A percentile compares a stretch with the other conserved stretches of the same genome.
phyloP scores from a whole-genome alignment of 306 rosid species.

The Quercus agrifolia region DNA sequence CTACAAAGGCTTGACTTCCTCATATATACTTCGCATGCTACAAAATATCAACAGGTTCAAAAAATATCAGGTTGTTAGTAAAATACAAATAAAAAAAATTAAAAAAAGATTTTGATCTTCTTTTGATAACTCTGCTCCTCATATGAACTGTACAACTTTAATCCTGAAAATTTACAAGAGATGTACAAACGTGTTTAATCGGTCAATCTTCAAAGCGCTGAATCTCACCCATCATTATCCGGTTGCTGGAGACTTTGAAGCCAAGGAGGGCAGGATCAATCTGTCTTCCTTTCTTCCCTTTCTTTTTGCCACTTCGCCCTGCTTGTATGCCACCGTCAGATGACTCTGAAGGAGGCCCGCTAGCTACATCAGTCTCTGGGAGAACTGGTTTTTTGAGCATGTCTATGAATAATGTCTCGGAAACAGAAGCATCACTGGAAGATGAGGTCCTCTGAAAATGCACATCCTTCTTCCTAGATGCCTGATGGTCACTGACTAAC shows the following conservation, averaged over 20 bases:
- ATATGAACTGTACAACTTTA: slow-evolving; percentile 38
- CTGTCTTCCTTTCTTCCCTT: slow-evolving; percentile 77
- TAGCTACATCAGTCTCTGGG: slow-evolving; percentile 40
- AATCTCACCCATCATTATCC: slow-evolving; percentile 78
- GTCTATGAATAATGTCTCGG: slow-evolving; percentile 70
- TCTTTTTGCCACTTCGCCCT: slow-evolving; percentile 59
- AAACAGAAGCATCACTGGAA: slow-evolving; percentile 47
- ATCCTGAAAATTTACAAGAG: slow-evolving; percentile 13
- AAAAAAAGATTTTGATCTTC: no score
- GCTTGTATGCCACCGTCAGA: slow-evolving; percentile 44
- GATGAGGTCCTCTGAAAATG: slow-evolving; percentile 52
- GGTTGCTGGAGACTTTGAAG: slow-evolving; percentile 67
- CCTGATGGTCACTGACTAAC: slow-evolving; percentile 32
- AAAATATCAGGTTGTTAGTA: no score
- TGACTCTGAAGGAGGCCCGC: slow-evolving; percentile 35
- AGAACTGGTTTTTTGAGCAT: slow-evolving; percentile 58
- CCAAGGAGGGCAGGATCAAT: slow-evolving; percentile 79
- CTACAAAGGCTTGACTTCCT: no score
- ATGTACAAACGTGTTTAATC: slow-evolving; percentile 25
- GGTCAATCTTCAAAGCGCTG: slow-evolving; percentile 59
- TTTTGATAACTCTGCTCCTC: slow-evolving; percentile 25
- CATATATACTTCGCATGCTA: no score
- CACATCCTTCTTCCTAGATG: slow-evolving; percentile 46
- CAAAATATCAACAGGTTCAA: no score
- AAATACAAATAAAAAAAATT: no score